Base-by-base conservation (phyloP, 345 rosid species). In the Brassica rapa region DNA sequence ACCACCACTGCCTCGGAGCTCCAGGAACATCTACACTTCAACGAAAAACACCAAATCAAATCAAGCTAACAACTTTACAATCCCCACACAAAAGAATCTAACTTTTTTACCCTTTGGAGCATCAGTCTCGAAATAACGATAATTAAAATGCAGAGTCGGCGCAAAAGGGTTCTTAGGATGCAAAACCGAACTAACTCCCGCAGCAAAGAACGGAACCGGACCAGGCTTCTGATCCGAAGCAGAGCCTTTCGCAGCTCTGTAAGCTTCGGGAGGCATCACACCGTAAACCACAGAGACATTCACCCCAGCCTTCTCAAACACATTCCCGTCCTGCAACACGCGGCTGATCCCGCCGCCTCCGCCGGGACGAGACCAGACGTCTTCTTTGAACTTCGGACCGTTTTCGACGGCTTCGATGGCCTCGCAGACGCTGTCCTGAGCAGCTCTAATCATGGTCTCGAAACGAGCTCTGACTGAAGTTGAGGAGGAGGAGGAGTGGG, bases 331-430 rank as follows among this genome's bases (percentile, higher is more conserved):
- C 51, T 95, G 98, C 73, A 95, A 83, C 8, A 93, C 98, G 49
- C 98, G 85, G 67, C 99, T 95, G 71, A 95, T 93, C n/a, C 99
- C 99, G 1, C 99, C 99, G 0, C 99, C 99, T 2, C 99, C 99
- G 6, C 98, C 99, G 0, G 98, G 96, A 76, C 99, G 85, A 0
- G 97, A 91, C 99, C 99, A 95, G 6, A 91, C 96, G 68, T 94
- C 98, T 88, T 94, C 98, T 87, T 87, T 91, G 76, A 94, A 94
- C 76, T 88, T 92, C 16, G 88, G 89, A 0, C 82, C 90, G 14
- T 79, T 77, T 29, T 92, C 97, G 0, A 77, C 86, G n/a, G 74
- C 86, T 87, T 92, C 93, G 19, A 94, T 82, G 23, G 93, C 95
- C 25, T 62, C 81, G 68, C 98, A 94, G 8, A 94, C 94, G 21